These are phyloP conservation scores for Prunus mongolica DNA, from an alignment of 306 rosid species.

Conservation along the genomic window DNA sequence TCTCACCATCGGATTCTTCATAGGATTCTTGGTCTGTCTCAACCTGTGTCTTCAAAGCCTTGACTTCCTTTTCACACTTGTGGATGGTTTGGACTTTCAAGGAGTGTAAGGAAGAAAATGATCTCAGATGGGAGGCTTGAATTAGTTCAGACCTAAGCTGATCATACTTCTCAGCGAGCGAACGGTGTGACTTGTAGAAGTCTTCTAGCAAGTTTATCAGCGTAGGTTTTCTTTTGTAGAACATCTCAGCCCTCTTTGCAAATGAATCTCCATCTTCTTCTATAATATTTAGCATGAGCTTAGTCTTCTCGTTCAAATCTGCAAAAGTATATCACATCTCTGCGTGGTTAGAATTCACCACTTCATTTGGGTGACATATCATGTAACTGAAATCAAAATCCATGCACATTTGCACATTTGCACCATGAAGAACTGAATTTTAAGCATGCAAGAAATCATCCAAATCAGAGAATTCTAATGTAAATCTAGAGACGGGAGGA, in stretches of 20 bases:
- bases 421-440: not conserved
- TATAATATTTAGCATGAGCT: conserved; percentile 27
- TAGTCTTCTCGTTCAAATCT: conserved; percentile 40
- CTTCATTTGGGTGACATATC: not conserved
- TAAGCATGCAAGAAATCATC: not conserved
- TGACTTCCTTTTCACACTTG: conserved; percentile 1
- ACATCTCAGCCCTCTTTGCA: conserved; percentile 34
- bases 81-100: conserved; percentile 6
- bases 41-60: not conserved
- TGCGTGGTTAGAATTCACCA: not conserved
- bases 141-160: conserved; percentile 11
- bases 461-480: not conserved
- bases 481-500: not conserved
- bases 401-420: not conserved
- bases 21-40: not conserved
- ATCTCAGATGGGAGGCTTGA: conserved; percentile 5
- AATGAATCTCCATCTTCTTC: conserved; percentile 40
- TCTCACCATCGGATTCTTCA: not conserved
- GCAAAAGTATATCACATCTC: not conserved
- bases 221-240: conserved; percentile 26
- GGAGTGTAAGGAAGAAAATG: conserved; percentile 1
- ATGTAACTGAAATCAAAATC: too few species aligned
- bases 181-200: conserved; percentile 28
- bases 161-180: conserved; percentile 22
- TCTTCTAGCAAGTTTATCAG: conserved; percentile 27